A percentile compares a stretch with the other conserved stretches of the same genome.
These are phyloP conservation scores for Fusarium piperis DNA, from an alignment of 2,329 filamentous ascomycete species.

Conservation along the genomic window DNA sequence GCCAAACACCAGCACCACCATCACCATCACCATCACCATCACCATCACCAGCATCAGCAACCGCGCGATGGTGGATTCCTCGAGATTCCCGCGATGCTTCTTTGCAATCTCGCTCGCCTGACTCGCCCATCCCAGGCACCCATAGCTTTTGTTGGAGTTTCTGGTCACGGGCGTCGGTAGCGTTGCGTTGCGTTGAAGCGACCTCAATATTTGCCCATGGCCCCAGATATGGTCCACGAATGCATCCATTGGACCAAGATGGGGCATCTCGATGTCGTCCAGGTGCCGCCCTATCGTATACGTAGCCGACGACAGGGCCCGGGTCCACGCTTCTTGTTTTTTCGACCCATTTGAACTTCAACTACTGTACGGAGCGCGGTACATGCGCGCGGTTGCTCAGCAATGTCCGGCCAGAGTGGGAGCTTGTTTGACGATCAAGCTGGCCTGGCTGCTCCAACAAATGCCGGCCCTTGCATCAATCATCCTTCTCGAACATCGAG, in stretches of 20 bases:
- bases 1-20: not conserved
- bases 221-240: slow-evolving; percentile 32
- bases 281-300: slow-evolving; percentile 36
- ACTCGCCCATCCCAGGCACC: not conserved
- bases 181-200: slow-evolving; percentile 32
- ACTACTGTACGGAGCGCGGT: slow-evolving; percentile 9
- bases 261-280: slow-evolving; percentile 38
- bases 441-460: not conserved
- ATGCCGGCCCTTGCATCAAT: slow-evolving; percentile 20
- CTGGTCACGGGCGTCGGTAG: slow-evolving; percentile 24
- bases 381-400: slow-evolving; percentile 12
- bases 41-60: not conserved
- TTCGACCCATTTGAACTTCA: slow-evolving; percentile 27
- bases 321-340: slow-evolving; percentile 31
- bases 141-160: slow-evolving; percentile 9
- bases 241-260: slow-evolving; percentile 34
- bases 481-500: slow-evolving; percentile 21
- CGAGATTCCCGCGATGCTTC: not conserved
- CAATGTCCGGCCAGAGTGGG: slow-evolving; percentile 13
- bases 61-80: not conserved
- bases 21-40: not conserved
- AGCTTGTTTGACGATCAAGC: not conserved
- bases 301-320: slow-evolving; percentile 34
- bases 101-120: slow-evolving; percentile 6
- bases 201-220: slow-evolving; percentile 26